These are phyloP conservation scores for Vitis vinifera DNA, from an alignment of 164 flowering plant genomes.

Conservation along the genomic window ASM3070453v1 NC_081823.1:9055501-9056000, in stretches of 20 bases:
- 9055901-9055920: slow-evolving; percentile 46
- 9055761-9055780: slow-evolving; percentile 57
- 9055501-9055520: slow-evolving; percentile 43
- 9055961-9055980: slow-evolving; percentile 58
- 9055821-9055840: slow-evolving; percentile 62
- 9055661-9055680: slow-evolving; percentile 55
- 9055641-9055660: slow-evolving; percentile 45
- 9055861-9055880: slow-evolving; percentile 49
- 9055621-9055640: slow-evolving; percentile 59
- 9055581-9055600: neutral
- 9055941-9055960: slow-evolving; percentile 42
- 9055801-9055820: slow-evolving; percentile 57
- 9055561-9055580: neutral
- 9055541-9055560: neutral
- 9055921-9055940: slow-evolving; percentile 49
- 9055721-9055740: slow-evolving; percentile 60
- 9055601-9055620: neutral
- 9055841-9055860: slow-evolving; percentile 62
- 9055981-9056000: slow-evolving; percentile 57
- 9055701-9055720: slow-evolving; percentile 58
- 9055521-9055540: slow-evolving; percentile 44
- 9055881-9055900: slow-evolving; percentile 54
- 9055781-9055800: slow-evolving; percentile 57
- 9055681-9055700: slow-evolving; percentile 41
- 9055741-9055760: slow-evolving; percentile 41